Evolutionary conservation across 2,329 filamentous ascomycete genomes (phyloP).

Genomic region (Colletotrichum lini): DNA sequence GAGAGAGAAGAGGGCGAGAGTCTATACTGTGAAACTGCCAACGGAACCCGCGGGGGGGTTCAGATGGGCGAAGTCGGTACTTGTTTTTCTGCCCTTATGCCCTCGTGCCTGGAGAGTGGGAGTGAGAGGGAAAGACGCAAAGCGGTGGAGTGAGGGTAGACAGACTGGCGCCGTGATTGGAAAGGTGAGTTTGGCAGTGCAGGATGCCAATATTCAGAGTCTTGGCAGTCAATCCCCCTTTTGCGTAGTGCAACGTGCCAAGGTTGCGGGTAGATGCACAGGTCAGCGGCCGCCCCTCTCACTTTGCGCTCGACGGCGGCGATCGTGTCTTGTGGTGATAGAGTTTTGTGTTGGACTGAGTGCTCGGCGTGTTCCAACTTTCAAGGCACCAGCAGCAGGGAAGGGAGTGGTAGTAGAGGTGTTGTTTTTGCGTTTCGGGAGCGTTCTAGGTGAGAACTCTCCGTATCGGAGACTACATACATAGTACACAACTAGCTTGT

Average conservation of each 20-base stretch:
- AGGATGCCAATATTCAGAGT: constrained; percentile 29
- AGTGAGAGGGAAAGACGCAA: constrained; percentile 6
- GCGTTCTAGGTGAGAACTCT: background rate
- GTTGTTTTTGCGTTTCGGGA: background rate
- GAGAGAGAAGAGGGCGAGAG: too few relatives aligned
- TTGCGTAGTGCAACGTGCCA: constrained; percentile 36
- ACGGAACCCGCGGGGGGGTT: background rate
- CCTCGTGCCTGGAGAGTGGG: background rate
- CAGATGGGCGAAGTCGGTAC: background rate
- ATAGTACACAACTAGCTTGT: too few relatives aligned
- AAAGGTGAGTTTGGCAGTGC: constrained; percentile 21
- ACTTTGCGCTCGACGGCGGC: background rate
- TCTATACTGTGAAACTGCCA: background rate
- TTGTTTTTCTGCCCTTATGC: background rate
- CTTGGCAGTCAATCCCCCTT: constrained; percentile 37
- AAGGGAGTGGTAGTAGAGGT: background rate
- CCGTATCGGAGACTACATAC: background rate
- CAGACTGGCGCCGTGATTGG: constrained; percentile 22
- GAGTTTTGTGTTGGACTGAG: background rate
- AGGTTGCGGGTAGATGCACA: constrained; percentile 26
- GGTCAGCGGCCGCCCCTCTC: constrained; percentile 2
- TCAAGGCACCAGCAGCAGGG: background rate
- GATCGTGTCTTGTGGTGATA: background rate
- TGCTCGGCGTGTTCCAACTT: background rate
- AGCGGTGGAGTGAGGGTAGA: background rate